phyloP scores from a whole-genome alignment of 1,139 yeast species.

The Kluyveromyces sp. region DNA sequence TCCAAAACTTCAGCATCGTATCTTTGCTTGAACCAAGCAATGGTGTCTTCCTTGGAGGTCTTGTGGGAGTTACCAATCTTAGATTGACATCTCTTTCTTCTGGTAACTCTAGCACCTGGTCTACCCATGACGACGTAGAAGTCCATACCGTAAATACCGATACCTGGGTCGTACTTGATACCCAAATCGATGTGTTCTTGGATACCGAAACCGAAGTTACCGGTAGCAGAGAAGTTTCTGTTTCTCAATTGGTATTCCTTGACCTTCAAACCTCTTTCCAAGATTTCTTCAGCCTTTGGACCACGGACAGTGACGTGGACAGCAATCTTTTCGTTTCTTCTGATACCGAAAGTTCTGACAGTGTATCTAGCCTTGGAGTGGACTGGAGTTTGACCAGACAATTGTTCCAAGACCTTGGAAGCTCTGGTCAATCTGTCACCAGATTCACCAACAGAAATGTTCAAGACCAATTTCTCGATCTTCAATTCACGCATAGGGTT shows the following conservation, averaged over 20 bases:
- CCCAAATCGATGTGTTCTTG: conserved; percentile 99
- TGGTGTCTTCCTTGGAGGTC: conserved; percentile 89
- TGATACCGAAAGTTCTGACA: conserved; percentile 99
- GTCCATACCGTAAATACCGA: conserved; percentile 99
- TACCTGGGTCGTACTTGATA: conserved; percentile 99
- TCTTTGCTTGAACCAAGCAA: conserved; percentile 98
- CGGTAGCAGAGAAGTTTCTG: conserved; percentile 96
- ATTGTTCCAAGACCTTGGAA: conserved; percentile 98
- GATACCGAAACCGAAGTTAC: conserved; percentile 99
- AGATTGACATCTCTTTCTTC: conserved; percentile 96
- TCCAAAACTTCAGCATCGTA: conserved; percentile 97
- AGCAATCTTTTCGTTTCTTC: conserved; percentile 99
- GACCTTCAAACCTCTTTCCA: conserved; percentile 99
- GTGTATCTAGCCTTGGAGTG: conserved; percentile 99
- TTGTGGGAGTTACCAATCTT: conserved; percentile 89
- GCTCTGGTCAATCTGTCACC: conserved; percentile 99
- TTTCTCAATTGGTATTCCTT: conserved; percentile 96
- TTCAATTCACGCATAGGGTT: conserved; percentile 97
- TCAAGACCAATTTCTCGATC: conserved; percentile 98
- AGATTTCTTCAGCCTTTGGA: conserved; percentile 99
- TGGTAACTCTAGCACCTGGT: conserved; percentile 98
- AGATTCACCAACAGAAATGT: conserved; percentile 99
- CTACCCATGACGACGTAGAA: conserved; percentile 99
- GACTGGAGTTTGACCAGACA: conserved; percentile 99
- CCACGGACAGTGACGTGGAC: conserved; percentile 99